phyloP scores from a whole-genome alignment of 768 basidiomycete genomes.

The Panaeolus cyanescens region DNA sequence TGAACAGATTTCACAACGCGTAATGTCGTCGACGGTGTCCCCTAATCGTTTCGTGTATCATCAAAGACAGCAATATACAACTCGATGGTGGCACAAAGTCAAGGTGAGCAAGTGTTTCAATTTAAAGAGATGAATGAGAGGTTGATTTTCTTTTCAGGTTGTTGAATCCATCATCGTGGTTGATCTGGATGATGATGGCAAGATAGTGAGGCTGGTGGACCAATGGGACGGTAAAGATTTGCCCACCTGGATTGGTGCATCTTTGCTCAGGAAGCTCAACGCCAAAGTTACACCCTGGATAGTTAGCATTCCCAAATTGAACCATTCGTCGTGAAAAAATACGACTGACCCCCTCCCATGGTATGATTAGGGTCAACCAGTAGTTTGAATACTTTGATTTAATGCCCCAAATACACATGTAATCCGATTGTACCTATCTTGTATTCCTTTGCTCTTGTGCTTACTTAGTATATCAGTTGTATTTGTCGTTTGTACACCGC shows the following conservation, averaged over 20 bases:
- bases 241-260: constrained; percentile 48
- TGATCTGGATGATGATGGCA: constrained; percentile 66
- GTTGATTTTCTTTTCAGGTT: constrained; percentile 33
- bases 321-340: background rate
- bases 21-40: constrained; percentile 57
- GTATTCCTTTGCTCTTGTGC: background rate
- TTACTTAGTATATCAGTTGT: background rate
- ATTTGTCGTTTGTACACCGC: background rate
- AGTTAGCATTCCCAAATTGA: constrained; percentile 45
- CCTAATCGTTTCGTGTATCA: constrained; percentile 65
- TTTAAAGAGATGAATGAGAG: background rate
- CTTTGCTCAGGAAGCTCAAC: constrained; percentile 48
- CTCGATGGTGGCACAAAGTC: constrained; percentile 50
- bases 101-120: constrained; percentile 37
- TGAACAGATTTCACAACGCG: constrained; percentile 48
- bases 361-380: background rate
- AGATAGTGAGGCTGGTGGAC: constrained; percentile 58
- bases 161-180: constrained; percentile 63
- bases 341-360: background rate
- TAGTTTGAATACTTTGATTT: background rate
- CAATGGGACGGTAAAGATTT: constrained; percentile 60
- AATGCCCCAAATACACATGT: no score
- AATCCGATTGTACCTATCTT: background rate
- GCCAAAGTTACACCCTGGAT: constrained; percentile 58
- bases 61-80: constrained; percentile 63